Conservation (phyloP, 257 asterid species). For the Petrea volubilis region DNA sequence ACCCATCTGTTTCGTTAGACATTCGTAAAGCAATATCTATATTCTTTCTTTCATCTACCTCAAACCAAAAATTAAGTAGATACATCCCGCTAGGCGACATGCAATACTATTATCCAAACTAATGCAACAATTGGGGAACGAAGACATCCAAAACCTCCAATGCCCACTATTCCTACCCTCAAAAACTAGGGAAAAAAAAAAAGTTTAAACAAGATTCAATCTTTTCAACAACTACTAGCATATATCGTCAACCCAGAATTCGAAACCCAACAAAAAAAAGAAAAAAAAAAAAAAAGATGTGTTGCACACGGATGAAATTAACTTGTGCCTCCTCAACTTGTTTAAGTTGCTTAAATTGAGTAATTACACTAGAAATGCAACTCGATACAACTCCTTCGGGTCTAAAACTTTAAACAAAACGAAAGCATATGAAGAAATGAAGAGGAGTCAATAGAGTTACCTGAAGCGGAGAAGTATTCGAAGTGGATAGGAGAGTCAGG, state of each 20-base stretch:
- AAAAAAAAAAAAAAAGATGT: background rate
- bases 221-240: background rate
- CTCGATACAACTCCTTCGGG: background rate
- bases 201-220: background rate
- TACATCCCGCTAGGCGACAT: background rate
- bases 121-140: background rate
- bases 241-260: conserved; percentile 1
- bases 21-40: background rate
- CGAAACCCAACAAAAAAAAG: background rate
- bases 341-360: conserved; percentile 11
- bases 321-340: conserved; percentile 11
- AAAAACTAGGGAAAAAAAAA: background rate
- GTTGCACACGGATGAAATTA: background rate
- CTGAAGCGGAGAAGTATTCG: conserved; percentile 23
- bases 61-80: background rate
- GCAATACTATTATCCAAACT: background rate
- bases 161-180: background rate
- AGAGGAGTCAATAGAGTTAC: background rate
- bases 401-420: background rate
- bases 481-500: conserved; percentile 26
- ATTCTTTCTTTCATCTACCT: background rate
- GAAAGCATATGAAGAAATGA: background rate
- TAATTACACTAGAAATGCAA: conserved; percentile 14
- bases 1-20: background rate
- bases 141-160: conserved; percentile 11